Evolutionary conservation across 768 basidiomycete species (phyloP), one percentile per base, ranked within the genome.

Genomic region (Asterophora lycoperdoides): DNA sequence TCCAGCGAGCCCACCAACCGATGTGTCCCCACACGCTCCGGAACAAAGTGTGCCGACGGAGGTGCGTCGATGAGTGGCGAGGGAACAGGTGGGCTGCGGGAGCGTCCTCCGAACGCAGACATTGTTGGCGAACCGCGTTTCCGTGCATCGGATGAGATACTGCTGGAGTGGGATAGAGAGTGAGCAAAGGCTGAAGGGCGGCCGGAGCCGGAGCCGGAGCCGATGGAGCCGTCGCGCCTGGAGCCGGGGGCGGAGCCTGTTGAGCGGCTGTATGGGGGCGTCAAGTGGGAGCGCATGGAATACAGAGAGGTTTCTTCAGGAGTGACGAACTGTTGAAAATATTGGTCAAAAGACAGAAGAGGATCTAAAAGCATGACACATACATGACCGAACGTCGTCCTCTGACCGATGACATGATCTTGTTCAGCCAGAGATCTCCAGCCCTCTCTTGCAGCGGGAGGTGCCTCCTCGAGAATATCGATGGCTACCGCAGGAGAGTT

Each of bases 391-490:
- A 85, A 85, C 6, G 83, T 83, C 20, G 77, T 65, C 58, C 48
- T 58, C 45, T 41, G 57, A 60, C 23, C 60, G 44, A 26, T 52
- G 57, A 42, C 37, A 49, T 49, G 59, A 36, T 62, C 63, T 4
- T 62, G 48, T 15, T 67, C 68, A 30, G 80, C 68, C 51, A 87
- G 67, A 9, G 70, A 69, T 50, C 79, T 71, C 87, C 87, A 89
- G 4, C 76, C 69, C 46, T 76, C 78, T 15, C 73, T 73, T 19
- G 86, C 80, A 47, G 60, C 60, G 2, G 87, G 86, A 7, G 87
- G 86, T 18, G 74, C 81, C 29, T 86, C 83, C 52, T 89, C 87
- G 13, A 86, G 66, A 5, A 86, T 60, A 58, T 88, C 84, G 15
- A 81, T 74, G 3, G 73, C 65, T 46, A 81, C 67, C 2, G 54